Evolutionary conservation across 495 filamentous ascomycete genomes (phyloP).

Genomic region (Trichocladium antarcticum): DNA sequence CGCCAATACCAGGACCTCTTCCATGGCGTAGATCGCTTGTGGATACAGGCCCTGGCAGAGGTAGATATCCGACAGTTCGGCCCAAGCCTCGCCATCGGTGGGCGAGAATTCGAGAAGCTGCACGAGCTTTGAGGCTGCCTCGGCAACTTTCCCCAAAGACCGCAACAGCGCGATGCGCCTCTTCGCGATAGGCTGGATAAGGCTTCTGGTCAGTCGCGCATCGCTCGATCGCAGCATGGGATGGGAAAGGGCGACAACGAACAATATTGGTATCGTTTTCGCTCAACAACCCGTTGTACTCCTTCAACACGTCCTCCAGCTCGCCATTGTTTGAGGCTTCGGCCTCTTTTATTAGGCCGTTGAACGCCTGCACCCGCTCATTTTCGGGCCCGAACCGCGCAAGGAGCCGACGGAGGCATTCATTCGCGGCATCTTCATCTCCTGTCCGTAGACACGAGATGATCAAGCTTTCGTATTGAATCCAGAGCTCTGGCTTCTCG

Average conservation of each 20-base stretch:
- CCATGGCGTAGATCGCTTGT: conserved; percentile 79
- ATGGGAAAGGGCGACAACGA: conserved; percentile 22
- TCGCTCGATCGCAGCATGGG: background rate
- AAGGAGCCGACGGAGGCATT: conserved; percentile 61
- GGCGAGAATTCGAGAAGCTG: conserved; percentile 70
- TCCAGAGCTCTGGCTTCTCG: conserved; percentile 70
- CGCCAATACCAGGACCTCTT: conserved; percentile 78
- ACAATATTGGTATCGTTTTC: conserved; percentile 76
- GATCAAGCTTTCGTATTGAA: conserved; percentile 72
- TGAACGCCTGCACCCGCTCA: conserved; percentile 70
- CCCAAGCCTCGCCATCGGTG: conserved; percentile 89
- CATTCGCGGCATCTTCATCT: conserved; percentile 64
- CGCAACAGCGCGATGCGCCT: conserved; percentile 70
- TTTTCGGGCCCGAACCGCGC: conserved; percentile 72
- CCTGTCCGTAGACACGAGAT: conserved; percentile 75
- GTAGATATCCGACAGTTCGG: conserved; percentile 82
- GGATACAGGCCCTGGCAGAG: conserved; percentile 59
- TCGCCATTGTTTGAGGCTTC: conserved; percentile 51
- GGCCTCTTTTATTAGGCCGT: conserved; percentile 78
- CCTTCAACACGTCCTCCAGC: conserved; percentile 55
- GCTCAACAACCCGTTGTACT: conserved; percentile 64
- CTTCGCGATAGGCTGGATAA: conserved; percentile 71
- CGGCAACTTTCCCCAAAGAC: conserved; percentile 53
- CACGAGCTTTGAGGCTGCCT: conserved; percentile 64
- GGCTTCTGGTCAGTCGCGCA: conserved; percentile 13